Base-by-base conservation (phyloP, 352 stramenopile genomes). In the Blastocystis sp. region DNA sequence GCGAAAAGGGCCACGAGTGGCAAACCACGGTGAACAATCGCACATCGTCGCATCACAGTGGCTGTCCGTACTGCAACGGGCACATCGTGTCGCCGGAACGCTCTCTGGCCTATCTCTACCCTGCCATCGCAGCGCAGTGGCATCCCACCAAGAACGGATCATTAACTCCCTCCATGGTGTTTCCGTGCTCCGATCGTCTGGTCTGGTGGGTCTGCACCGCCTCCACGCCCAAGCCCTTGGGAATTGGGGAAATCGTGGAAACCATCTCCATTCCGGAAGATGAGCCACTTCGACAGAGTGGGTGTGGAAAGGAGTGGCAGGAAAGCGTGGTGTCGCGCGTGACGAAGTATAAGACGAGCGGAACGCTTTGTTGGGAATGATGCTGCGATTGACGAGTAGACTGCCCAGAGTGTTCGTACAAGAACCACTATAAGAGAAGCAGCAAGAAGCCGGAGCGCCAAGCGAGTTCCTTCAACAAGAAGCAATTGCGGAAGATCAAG, bases 1-100 rank as follows among this genome's bases (percentile, higher is more conserved):
- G 78, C 43, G 62, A 71, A 17, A 88, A 88, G 34, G 78, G 78
- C 6, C 78, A 88, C 45, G 78, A 88, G 43, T 88, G 78, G 78
- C 28, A 45, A 11, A 88, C 78, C 9, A 60, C 40, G 17, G 68
- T 88, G 64, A 88, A 88, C 38, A 88, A 88, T 78, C 64, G 78
- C 2, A 88, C 78, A 14, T 84, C 74, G 10, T 84, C 74, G 28
- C 74, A 84, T 48, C 74, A 69, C n/a, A 84, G 74, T 40, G 66
- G 52, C n/a, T 84, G 74, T 84, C 74, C 74, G 7, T 52, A 69
- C 54, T 84, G 74, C 54, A 68, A 61, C 10, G 74, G 74, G 17
- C 74, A 52, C 21, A 28, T 69, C 21, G 66, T 84, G 17, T 68
- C 48, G 9, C 63, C 52, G 19, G 68, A 88, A 24, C 68, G 43